Evolutionary conservation across 2,329 filamentous ascomycete species (phyloP).

Genomic region (Aspergillus sclerotialis): DNA sequence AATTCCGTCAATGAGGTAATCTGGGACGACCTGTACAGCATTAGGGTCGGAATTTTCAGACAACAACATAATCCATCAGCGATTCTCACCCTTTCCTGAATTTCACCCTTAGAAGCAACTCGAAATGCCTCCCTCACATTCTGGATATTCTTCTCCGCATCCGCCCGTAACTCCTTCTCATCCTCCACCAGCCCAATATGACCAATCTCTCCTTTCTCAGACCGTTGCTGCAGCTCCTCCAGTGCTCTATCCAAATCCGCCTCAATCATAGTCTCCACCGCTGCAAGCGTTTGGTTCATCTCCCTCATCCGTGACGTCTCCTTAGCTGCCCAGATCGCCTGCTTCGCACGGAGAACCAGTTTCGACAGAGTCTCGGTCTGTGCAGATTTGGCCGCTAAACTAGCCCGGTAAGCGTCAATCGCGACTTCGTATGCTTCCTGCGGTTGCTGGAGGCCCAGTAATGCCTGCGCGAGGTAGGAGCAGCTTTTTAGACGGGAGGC

Average conservation of each 20-base stretch:
- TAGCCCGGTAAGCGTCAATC: slow-evolving; percentile 64
- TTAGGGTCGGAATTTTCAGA: slow-evolving; percentile 6
- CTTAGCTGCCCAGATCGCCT: slow-evolving; percentile 71
- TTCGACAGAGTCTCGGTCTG: slow-evolving; percentile 65
- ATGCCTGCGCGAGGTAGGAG: slow-evolving; percentile 77
- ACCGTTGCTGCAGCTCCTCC: slow-evolving; percentile 25
- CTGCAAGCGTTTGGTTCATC: slow-evolving; percentile 35
- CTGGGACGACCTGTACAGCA: slow-evolving; percentile 40
- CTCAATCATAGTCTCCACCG: slow-evolving; percentile 35
- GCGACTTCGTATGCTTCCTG: slow-evolving; percentile 67
- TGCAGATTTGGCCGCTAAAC: slow-evolving; percentile 55
- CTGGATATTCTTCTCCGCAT: slow-evolving; percentile 40
- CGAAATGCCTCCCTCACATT: slow-evolving; percentile 40
- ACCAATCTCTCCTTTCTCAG: slow-evolving; percentile 39
- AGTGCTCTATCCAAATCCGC: slow-evolving; percentile 32
- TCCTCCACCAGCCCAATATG: slow-evolving; percentile 64
- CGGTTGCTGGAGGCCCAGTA: slow-evolving; percentile 64
- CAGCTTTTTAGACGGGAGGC: slow-evolving; percentile 69
- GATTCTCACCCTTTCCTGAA: slow-evolving; percentile 40
- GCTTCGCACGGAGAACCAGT: slow-evolving; percentile 73
- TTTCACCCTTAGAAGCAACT: slow-evolving; percentile 32
- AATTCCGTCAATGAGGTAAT: slow-evolving; percentile 43
- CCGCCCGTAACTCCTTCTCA: slow-evolving; percentile 50
- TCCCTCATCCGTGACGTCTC: slow-evolving; percentile 49
- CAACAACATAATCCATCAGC: no score